Base-by-base conservation (phyloP, 2,329 filamentous ascomycete species). In the Pseudopithomyces maydicus region DNA sequence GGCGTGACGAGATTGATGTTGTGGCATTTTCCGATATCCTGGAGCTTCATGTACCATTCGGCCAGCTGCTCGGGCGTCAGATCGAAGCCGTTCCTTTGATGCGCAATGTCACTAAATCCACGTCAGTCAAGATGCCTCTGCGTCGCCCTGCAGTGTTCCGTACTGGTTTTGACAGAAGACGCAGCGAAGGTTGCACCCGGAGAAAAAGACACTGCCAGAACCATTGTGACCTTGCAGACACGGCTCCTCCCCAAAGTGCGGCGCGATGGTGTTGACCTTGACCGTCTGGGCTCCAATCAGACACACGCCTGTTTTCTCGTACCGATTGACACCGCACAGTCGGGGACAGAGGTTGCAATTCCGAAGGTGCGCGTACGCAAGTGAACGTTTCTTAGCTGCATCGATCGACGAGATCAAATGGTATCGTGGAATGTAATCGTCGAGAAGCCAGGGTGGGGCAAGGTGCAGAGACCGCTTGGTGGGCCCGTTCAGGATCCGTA, bases 1-100 rank as follows among this genome's bases (percentile, higher is more conserved):
- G 91, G 91, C 0, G 91, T 96, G 56, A 96, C 85, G 20, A 94
- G 85, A 73, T 96, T 95, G 81, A 96, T 93, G 72, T 95, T 95
- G 78, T 96, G 91, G n/a, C 91, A 90, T 8, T 82, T 79, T n/a
- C 90, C 91, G 2, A 91, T 83, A 26, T 90, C 82, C 72, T 95
- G 91, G 42, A 96, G 79, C 77, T 95, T 95, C 55, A 95, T 67
- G 75, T 89, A 93, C 91, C 91, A 95, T 52, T 90, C 87, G 5
- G 84, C 91, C 4, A 96, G 82, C 70, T 92, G 85, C 72, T 93
- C 90, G 0, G 90, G 90, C 0, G 88, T 90, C 29, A 95, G 78
- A 64, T 93, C 88, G 76, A 91, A 89, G 1, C 91, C 91, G 44
- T 91, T 91, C n/a, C 86, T 84, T 74, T 90, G 86, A 69, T 95